A percentile compares a stretch with the other conserved stretches of the same genome.
These are phyloP conservation scores for Catunica adiposa DNA, from an alignment of 2,329 filamentous ascomycete genomes.

Conservation along the genomic window DNA sequence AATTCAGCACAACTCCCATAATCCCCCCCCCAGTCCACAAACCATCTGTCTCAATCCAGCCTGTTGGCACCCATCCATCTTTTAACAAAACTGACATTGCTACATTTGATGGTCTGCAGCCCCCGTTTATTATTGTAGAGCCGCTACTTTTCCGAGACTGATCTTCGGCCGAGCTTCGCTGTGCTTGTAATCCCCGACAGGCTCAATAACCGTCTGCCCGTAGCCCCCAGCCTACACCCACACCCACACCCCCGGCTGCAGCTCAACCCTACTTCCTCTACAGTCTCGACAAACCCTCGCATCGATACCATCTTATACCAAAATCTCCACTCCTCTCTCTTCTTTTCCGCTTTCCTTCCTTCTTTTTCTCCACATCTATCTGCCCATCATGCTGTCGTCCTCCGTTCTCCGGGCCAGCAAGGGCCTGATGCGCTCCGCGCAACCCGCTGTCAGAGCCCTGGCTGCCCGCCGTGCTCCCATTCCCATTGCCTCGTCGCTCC, in stretches of 20 bases:
- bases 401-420: constrained; percentile 31
- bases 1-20: no score
- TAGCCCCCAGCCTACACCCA: background rate
- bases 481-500: constrained; percentile 27
- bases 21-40: no score
- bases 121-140: background rate
- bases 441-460: constrained; percentile 29
- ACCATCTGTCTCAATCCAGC: background rate
- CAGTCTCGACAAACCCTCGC: background rate
- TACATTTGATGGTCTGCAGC: background rate
- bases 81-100: background rate
- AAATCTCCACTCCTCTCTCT: constrained; percentile 4
- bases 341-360: constrained; percentile 3
- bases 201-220: background rate
- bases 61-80: background rate
- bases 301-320: background rate
- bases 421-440: constrained; percentile 39
- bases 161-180: constrained; percentile 14
- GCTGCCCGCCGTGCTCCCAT: constrained; percentile 31
- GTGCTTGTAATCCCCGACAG: constrained; percentile 10
- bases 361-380: constrained; percentile 1
- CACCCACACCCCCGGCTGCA: background rate
- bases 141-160: constrained; percentile 5
- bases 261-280: background rate
- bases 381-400: constrained; percentile 13